Evolutionary conservation across 495 filamentous ascomycete genomes (phyloP).

Genomic region (Astrothelium macrocarpum): DNA sequence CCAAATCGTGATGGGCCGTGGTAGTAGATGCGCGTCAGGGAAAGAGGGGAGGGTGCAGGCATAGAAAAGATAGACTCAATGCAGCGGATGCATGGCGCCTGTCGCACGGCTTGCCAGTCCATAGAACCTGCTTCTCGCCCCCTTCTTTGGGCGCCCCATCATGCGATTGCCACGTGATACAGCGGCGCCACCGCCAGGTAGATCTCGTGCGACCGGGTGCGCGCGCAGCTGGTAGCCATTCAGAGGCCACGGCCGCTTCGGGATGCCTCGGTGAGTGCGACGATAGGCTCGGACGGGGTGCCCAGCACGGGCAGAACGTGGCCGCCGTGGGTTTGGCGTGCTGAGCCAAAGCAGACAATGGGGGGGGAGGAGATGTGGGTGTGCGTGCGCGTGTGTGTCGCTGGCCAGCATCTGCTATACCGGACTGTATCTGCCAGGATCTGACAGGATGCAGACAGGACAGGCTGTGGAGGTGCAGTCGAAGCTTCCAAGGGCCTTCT

Average conservation of each 20-base stretch:
- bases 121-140: constrained; percentile 5
- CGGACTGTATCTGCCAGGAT: too few species aligned
- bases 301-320: neutral
- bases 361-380: too few species aligned
- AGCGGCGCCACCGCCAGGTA: constrained; percentile 2
- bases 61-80: constrained; percentile 2
- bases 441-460: neutral
- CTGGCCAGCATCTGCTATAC: too few species aligned
- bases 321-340: neutral
- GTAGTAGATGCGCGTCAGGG: neutral
- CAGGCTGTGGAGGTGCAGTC: neutral
- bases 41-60: neutral
- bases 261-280: constrained; percentile 5
- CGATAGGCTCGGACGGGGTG: neutral
- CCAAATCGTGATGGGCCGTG: constrained; percentile 17
- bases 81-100: constrained; percentile 21
- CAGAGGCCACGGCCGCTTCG: neutral
- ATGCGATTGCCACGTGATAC: constrained; percentile 16
- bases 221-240: neutral
- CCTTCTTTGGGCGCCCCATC: constrained; percentile 4
- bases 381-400: too few species aligned
- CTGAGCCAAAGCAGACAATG: neutral
- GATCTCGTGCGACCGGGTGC: neutral
- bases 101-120: constrained; percentile 4
- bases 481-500: neutral